Conservation (phyloP, 1,284 basidiomycete genomes). For the Trametes pubescens region DNA sequence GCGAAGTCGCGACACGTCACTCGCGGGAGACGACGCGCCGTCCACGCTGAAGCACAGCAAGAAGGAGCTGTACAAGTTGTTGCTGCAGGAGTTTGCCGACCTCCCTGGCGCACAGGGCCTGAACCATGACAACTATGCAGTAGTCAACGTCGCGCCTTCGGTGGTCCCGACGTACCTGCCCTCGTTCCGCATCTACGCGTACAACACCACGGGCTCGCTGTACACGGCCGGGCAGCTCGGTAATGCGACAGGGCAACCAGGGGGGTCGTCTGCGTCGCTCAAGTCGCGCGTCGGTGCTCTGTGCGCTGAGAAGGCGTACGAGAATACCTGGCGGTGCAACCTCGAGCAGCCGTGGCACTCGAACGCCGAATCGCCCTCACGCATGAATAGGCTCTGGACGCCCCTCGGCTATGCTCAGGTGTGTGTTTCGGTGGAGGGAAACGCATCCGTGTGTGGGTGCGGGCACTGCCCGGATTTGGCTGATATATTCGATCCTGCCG, state of each 20-base stretch:
- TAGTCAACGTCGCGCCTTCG: conserved; percentile 82
- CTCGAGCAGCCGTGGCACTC: conserved; percentile 67
- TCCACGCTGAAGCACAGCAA: conserved; percentile 41
- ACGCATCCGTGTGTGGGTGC: conserved; percentile 5
- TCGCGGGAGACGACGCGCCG: conserved; percentile 28
- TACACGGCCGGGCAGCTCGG: conserved; percentile 38
- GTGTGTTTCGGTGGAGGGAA: conserved; percentile 18
- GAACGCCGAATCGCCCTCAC: conserved; percentile 72
- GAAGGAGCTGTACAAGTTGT: conserved; percentile 56
- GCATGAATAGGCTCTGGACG: conserved; percentile 73
- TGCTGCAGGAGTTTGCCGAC: conserved; percentile 64
- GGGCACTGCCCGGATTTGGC: conserved; percentile 15
- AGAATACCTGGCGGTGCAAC: conserved; percentile 66
- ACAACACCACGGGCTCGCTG: conserved; percentile 68
- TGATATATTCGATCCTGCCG: conserved; percentile 19
- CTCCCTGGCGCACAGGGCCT: conserved; percentile 61
- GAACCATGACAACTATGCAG: conserved; percentile 73
- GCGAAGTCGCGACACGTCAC: conserved; percentile 21
- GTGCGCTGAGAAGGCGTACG: conserved; percentile 61
- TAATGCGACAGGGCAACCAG: conserved; percentile 32
- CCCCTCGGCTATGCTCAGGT: conserved; percentile 88
- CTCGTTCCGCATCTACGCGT: conserved; percentile 83
- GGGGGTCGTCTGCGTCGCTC: conserved; percentile 49
- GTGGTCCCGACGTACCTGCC: conserved; percentile 93
- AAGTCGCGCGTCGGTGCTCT: conserved; percentile 46